Base-by-base conservation (phyloP, 129 eudicot species). In the Gnaphalium uliginosum region DNA sequence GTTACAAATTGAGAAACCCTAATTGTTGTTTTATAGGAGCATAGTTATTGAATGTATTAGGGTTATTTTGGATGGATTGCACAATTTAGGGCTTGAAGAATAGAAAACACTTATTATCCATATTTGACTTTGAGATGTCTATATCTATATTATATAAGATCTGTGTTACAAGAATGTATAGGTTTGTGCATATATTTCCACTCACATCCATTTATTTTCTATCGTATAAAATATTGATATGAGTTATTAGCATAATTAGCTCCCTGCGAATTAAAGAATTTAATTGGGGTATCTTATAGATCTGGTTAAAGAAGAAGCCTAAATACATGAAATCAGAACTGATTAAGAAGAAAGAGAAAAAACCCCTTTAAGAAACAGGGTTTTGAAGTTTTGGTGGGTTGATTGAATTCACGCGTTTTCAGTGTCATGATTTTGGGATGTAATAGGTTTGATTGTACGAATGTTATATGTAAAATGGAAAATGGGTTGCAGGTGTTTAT, bases 21-120 rank as follows among this genome's bases (percentile, higher is more conserved):
- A 58, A 58, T 77, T 59, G 11, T 67, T 8, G 61, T n/a, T 68
- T 58, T 37, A 18, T 30, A 21, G 71, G 64, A 22, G 33, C 35
- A 46, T 70, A 59, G 71, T 30, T 60, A 24, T 78, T 78, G 76
- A 78, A 69, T 78, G 76, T 58, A 59, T 68, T 41, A 69, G 76
- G 63, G 32, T 68, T 77, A 41, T 41, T 57, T n/a, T 68, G 68
- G 25, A 25, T 50, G 48, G 29, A 0, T 37, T 33, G 53, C 13
- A 57, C 29, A 30, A 68, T 56, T n/a, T 46, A 46, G 57, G 75
- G 60, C 14, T 39, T 23, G 32, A 56, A 37, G 60, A 68, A 27
- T 58, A 57, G 33, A 65, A 67, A 67, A 46, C 53, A 14, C 53
- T 46, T 46, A 46, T 11, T 46, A 46, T 46, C 18, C 13, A 3